These are phyloP conservation scores for Pestalotiopsis sp. DNA, from an alignment of 2,329 filamentous ascomycete species.

Conservation along the genomic window DNA sequence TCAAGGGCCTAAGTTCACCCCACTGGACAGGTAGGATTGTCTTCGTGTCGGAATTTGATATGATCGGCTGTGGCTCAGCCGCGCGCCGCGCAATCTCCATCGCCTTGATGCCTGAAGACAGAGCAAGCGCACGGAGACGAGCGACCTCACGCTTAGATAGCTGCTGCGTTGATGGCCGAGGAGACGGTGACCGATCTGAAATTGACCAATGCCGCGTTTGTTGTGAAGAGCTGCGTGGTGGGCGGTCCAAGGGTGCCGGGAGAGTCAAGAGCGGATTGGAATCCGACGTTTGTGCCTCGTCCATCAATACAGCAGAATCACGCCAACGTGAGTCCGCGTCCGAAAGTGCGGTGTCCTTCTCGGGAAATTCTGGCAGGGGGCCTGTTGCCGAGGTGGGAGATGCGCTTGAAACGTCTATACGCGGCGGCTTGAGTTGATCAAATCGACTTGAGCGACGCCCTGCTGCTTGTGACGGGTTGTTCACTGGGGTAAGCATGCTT, in stretches of 20 bases:
- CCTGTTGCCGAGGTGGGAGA: constrained; percentile 39
- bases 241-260: constrained; percentile 17
- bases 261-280: constrained; percentile 35
- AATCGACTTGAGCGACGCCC: constrained; percentile 47
- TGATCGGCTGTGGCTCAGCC: constrained; percentile 45
- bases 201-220: constrained; percentile 53
- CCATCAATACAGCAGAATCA: constrained; percentile 27
- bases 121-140: constrained; percentile 74
- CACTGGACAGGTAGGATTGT: constrained; percentile 34
- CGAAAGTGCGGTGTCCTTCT: constrained; percentile 37
- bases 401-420: constrained; percentile 48
- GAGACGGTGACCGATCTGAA: constrained; percentile 41
- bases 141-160: constrained; percentile 76
- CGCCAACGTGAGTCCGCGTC: constrained; percentile 39
- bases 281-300: constrained; percentile 33
- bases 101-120: constrained; percentile 89
- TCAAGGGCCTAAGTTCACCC: constrained; percentile 44
- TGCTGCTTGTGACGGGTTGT: constrained; percentile 30
- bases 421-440: constrained; percentile 51
- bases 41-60: constrained; percentile 28
- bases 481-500: constrained; percentile 12
- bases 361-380: constrained; percentile 22
- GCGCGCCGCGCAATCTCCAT: constrained; percentile 75
- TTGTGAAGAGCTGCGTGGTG: constrained; percentile 17
- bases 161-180: constrained; percentile 34